Evolutionary conservation across 1,284 basidiomycete genomes (phyloP), one percentile per base, ranked within the genome.

Genomic region (Austroboletus niveus): DNA sequence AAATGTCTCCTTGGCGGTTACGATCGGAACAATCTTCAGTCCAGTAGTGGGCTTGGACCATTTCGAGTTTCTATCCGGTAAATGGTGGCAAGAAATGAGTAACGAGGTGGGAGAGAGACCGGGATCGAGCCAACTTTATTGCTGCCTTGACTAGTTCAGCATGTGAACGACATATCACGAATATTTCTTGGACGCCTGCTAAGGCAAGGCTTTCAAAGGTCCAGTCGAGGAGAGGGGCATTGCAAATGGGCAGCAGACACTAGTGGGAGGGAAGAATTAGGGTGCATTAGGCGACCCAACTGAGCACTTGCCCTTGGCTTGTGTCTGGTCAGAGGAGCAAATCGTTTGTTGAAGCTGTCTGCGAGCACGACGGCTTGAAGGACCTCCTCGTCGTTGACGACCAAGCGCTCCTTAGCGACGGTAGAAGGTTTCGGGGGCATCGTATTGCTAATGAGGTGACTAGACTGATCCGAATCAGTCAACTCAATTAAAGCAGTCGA

Each of bases 171-270:
- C 85, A 96, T 57, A 98, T 87, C 50, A 99, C 88, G 70, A 98
- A 96, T 55, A 98, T 91, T 72, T 98, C 92, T 65, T 95, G 89
- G 42, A 98, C 94, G 48, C 94, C 94, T 32, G 93, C 92, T 17
- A 94, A 77, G 31, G 92, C 87, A 43, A 99, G 81, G 65, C 89
- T 89, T 71, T 99, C 96, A 57, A 99, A 87, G 2, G 96, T 98
- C 94, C 95, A 98, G 61, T 94, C 88, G 31, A 99, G 79, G 34
- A 99, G 75, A 5, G 95, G 90, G 1, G 91, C 89, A 67, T 96
- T 96, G 72, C 94, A 95, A 57, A 99, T 82, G 0, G 96, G 96
- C 20, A 99, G 78, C 10, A 99, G 79, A 72, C 92, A 96, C 92
- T 93, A 43, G 51, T 56, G 38, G 54, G 57, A 36, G 51, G 52